Evolutionary conservation across 257 asterid genomes (phyloP).

Genomic region (Ocimum tenuiflorum): DNA sequence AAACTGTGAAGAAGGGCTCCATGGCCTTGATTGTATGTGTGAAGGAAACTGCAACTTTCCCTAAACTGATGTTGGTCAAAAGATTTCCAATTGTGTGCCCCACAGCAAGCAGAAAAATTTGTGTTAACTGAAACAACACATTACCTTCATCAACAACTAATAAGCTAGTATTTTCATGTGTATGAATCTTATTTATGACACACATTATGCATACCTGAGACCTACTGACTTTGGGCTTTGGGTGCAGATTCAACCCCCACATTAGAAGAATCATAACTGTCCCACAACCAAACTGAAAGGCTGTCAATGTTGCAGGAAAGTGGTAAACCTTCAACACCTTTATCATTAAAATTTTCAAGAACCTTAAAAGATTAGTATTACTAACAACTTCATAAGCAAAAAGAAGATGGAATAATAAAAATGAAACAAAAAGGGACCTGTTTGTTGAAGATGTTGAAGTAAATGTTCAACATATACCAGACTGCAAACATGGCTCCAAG

Average conservation of each 20-base stretch:
- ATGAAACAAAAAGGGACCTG: conserved; percentile 36
- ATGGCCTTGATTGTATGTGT: conserved; percentile 93
- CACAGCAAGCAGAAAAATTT: conserved; percentile 49
- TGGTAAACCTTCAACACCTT: conserved; percentile 76
- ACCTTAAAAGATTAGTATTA: not conserved
- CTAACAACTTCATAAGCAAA: not conserved
- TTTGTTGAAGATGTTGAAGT: conserved; percentile 81
- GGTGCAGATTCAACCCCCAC: conserved; percentile 74
- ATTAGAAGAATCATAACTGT: conserved; percentile 43
- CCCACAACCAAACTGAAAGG: conserved; percentile 83
- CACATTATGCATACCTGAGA: conserved; percentile 48
- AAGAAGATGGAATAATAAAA: not conserved
- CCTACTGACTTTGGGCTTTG: conserved; percentile 51
- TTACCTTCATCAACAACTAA: not conserved
- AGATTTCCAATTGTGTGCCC: conserved; percentile 83
- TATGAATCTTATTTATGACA: not conserved
- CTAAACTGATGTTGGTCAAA: conserved; percentile 76
- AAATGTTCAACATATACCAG: conserved; percentile 74
- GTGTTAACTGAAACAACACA: conserved; percentile 33
- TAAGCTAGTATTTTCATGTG: too few species aligned
- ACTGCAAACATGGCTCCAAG: conserved; percentile 65
- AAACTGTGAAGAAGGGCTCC: conserved; percentile 93
- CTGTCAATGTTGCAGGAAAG: conserved; percentile 72
- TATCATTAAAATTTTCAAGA: conserved; percentile 10
- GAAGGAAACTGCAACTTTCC: conserved; percentile 84